Evolutionary conservation across 2,329 filamentous ascomycete species (phyloP).

Genomic region (Colletotrichum endophyticum): DNA sequence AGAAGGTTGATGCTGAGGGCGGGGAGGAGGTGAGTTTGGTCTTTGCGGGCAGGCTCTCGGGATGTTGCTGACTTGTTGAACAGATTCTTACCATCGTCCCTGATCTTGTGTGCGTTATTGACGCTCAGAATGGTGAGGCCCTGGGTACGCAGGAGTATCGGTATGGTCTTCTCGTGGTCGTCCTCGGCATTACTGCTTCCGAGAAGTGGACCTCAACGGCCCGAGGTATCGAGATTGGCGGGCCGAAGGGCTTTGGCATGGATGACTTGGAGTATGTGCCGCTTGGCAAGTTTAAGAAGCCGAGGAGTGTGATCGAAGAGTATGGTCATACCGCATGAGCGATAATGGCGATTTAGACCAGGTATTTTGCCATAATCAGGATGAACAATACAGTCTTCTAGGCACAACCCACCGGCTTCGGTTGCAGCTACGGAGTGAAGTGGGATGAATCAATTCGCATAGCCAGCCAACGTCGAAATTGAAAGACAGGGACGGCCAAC

Average conservation of each 20-base stretch:
- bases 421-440: not conserved
- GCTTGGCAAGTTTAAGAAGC: constrained; percentile 44
- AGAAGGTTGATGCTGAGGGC: constrained; percentile 31
- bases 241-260: constrained; percentile 55
- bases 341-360: not conserved
- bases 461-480: not conserved
- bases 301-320: constrained; percentile 52
- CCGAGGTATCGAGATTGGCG: constrained; percentile 47
- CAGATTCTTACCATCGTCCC: constrained; percentile 58
- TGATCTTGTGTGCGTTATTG: constrained; percentile 60
- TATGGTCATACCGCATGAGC: constrained; percentile 22
- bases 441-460: not conserved
- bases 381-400: not conserved
- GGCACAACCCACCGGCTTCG: not conserved
- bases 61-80: constrained; percentile 25
- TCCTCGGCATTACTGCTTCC: constrained; percentile 50
- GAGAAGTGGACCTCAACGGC: constrained; percentile 47
- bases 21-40: constrained; percentile 31
- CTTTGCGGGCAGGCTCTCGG: fast-evolving
- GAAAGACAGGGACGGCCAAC: not conserved
- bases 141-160: constrained; percentile 62
- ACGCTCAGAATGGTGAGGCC: constrained; percentile 60
- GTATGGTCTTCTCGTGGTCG: constrained; percentile 55
- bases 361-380: fast-evolving
- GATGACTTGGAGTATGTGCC: constrained; percentile 30